phyloP scores from a whole-genome alignment of 768 basidiomycete genomes.

The Candolleomyces efflorescens region DNA sequence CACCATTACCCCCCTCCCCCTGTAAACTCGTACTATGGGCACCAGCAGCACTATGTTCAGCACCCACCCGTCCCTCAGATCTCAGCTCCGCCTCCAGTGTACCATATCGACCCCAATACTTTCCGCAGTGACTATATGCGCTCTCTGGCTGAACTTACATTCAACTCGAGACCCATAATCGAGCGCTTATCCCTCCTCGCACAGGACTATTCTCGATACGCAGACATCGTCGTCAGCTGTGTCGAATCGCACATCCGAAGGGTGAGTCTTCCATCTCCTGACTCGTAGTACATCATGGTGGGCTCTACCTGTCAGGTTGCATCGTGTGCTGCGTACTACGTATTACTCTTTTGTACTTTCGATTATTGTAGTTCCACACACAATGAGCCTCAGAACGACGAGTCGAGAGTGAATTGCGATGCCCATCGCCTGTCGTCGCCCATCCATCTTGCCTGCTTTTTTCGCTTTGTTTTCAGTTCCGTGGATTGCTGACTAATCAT shows the following conservation, averaged over 20 bases:
- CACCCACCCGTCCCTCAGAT: conserved; percentile 38
- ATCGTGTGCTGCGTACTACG: neutral
- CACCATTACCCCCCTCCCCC: conserved; percentile 41
- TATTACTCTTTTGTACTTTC: conserved; percentile 3
- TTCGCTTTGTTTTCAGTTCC: conserved; percentile 26
- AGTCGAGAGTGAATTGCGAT: conserved; percentile 7
- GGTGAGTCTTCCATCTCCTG: conserved; percentile 58
- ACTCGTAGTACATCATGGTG: neutral
- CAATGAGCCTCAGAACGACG: conserved; percentile 32
- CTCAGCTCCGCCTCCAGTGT: conserved; percentile 30
- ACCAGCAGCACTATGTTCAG: conserved; percentile 29
- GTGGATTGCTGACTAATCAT: conserved; percentile 70
- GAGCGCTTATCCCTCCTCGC: conserved; percentile 91
- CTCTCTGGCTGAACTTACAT: conserved; percentile 76
- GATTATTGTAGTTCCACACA: conserved; percentile 14
- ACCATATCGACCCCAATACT: conserved; percentile 23
- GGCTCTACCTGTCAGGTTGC: no score
- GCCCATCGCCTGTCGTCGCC: conserved; percentile 18
- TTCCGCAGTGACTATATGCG: conserved; percentile 67
- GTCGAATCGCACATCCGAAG: conserved; percentile 79
- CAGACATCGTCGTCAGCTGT: conserved; percentile 76
- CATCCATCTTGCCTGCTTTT: conserved; percentile 13
- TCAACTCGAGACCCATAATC: conserved; percentile 95
- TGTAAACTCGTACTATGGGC: conserved; percentile 34
- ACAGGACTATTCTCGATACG: conserved; percentile 77